Evolutionary conservation across 257 asterid species (phyloP).

Genomic region (Solanum medicagineum): DNA sequence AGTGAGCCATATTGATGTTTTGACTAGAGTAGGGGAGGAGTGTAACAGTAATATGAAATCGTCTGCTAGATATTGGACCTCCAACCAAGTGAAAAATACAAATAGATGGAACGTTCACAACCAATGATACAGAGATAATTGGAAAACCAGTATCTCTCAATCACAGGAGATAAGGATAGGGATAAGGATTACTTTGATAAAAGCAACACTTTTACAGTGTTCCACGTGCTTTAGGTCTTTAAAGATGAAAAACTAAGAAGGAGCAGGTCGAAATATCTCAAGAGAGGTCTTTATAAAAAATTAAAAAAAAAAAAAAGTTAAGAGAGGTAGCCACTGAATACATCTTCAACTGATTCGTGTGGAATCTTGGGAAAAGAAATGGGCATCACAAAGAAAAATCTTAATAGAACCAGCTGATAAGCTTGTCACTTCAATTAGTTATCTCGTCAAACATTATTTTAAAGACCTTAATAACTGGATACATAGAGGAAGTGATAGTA

Average conservation of each 20-base stretch:
- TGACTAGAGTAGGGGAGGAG: background rate
- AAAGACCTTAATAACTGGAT: background rate
- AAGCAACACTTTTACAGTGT: background rate
- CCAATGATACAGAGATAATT: background rate
- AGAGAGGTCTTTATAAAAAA: background rate
- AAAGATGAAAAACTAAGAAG: background rate
- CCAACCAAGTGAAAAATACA: background rate
- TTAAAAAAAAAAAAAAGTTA: too few relatives aligned
- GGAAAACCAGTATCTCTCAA: background rate
- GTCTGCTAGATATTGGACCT: background rate
- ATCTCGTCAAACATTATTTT: background rate
- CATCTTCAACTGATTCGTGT: background rate
- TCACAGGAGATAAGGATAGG: background rate
- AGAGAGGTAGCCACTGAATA: background rate
- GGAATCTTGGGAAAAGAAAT: background rate
- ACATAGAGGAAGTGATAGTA: background rate
- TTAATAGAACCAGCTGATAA: background rate
- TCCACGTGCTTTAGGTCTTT: background rate
- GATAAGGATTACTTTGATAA: background rate
- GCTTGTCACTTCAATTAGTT: background rate
- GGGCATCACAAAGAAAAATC: background rate
- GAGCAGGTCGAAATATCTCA: background rate
- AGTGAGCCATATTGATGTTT: too few relatives aligned
- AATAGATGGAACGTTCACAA: background rate
- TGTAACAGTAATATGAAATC: background rate